phyloP scores from a whole-genome alignment of 2,329 filamentous ascomycete species.

The Colletotrichum tofieldiae region DNA sequence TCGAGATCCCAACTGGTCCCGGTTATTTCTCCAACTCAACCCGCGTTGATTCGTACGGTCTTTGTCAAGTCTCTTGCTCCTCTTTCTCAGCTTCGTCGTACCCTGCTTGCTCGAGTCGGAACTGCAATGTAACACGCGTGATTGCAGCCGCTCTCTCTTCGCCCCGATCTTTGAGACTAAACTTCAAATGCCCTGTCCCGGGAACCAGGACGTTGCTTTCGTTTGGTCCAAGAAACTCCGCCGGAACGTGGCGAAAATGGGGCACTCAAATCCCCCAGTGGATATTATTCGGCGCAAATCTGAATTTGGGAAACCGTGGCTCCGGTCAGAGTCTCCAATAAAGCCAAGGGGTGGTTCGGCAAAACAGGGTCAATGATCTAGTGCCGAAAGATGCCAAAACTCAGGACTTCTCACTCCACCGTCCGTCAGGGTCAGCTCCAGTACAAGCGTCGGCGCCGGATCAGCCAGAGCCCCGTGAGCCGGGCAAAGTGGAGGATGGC shows the following conservation, averaged over 20 bases:
- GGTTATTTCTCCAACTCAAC: slow-evolving; percentile 12
- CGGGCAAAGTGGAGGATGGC: slow-evolving; percentile 24
- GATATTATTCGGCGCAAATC: slow-evolving; percentile 31
- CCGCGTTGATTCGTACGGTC: slow-evolving; percentile 8
- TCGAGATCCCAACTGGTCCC: slow-evolving; percentile 18
- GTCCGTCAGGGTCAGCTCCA: slow-evolving; percentile 4
- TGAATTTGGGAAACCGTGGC: slow-evolving; percentile 14
- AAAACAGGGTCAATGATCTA: neutral
- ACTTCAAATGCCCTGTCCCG: slow-evolving; percentile 23
- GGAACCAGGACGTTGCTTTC: slow-evolving; percentile 26
- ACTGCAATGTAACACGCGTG: slow-evolving; percentile 1
- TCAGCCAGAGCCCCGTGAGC: slow-evolving; percentile 30
- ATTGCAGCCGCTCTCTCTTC: neutral
- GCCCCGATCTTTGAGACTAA: slow-evolving; percentile 18
- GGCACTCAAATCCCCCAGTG: slow-evolving; percentile 10
- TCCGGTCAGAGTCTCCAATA: slow-evolving; percentile 10
- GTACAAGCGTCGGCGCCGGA: slow-evolving; percentile 10
- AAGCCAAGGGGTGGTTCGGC: slow-evolving; percentile 11
- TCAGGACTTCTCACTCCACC: neutral
- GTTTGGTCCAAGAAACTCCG: slow-evolving; percentile 13
- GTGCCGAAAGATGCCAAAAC: neutral
- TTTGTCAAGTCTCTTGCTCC: slow-evolving; percentile 4
- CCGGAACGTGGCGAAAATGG: slow-evolving; percentile 25
- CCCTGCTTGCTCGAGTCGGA: slow-evolving; percentile 16
- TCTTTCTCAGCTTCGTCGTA: slow-evolving; percentile 9